These are phyloP conservation scores for Talaromyces rugulosus DNA, from an alignment of 2,329 filamentous ascomycete species.

Conservation along the genomic window DNA sequence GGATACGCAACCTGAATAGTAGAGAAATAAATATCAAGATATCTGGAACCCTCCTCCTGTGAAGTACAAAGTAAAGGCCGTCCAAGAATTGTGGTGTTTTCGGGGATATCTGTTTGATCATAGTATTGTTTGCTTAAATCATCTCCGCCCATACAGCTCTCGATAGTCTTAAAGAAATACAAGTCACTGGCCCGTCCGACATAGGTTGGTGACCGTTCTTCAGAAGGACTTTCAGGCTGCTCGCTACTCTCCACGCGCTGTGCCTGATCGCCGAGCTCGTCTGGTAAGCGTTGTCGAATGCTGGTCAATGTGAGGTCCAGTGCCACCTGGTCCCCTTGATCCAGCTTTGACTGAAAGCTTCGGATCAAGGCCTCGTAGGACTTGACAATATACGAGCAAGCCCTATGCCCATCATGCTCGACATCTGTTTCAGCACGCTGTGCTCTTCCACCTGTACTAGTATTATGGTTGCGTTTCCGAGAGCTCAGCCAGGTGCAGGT, in stretches of 20 bases:
- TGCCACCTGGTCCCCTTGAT: conserved; percentile 12
- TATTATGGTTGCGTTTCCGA: conserved; percentile 5
- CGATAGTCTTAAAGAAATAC: conserved; percentile 32
- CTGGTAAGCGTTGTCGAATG: conserved; percentile 14
- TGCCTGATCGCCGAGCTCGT: conserved; percentile 8
- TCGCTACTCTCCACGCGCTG: not conserved
- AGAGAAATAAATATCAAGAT: conserved; percentile 27
- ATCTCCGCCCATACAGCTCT: conserved; percentile 22
- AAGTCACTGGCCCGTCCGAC: conserved; percentile 38
- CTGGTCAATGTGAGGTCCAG: conserved; percentile 19
- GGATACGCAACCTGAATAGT: conserved; percentile 35
- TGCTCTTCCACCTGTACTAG: not conserved
- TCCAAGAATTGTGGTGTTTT: conserved; percentile 11
- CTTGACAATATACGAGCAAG: conserved; percentile 13
- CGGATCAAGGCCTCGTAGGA: conserved; percentile 17
- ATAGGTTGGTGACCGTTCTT: conserved; percentile 22
- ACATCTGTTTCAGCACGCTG: too few relatives aligned
- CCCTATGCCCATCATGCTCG: conserved; percentile 3
- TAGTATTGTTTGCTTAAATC: conserved; percentile 17
- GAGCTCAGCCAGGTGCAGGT: conserved; percentile 20
- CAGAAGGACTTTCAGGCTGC: not conserved
- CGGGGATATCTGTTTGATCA: conserved; percentile 14
- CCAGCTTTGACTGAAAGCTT: conserved; percentile 14
- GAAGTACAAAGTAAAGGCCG: conserved; percentile 15
- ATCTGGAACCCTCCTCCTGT: conserved; percentile 15